Evolutionary conservation across 768 basidiomycete genomes (phyloP), one percentile per base, ranked within the genome.

Genomic region (Royoungia palumana): DNA sequence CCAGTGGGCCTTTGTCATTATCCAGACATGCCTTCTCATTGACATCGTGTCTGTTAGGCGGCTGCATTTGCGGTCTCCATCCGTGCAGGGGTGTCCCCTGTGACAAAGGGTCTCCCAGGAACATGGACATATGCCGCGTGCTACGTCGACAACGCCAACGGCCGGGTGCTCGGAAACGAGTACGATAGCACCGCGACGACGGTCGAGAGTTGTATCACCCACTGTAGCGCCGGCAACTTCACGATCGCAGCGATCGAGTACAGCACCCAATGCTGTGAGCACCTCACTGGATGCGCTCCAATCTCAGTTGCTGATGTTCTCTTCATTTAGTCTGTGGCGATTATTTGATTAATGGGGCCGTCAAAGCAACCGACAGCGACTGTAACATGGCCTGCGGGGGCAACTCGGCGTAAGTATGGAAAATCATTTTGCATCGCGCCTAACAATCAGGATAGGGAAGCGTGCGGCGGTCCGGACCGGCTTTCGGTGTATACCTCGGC

Each of bases 311-410:
- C 54, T 20, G 21, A 2, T 4, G n/a, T 35, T 5, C 16, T 14
- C 16, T 40, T 46, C 20, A 12, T n/a, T 35, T 14, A 87, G 85
- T 82, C 69, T 94, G 91, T 55, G 88, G 87, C 3, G 75, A 89
- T 60, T 67, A 71, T 11, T 69, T 91, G 39, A 70, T 82, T 10
- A 73, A 78, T 22, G 85, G 84, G 10, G 88, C 86, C 1, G 78
- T 75, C 1, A 39, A 58, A 13, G 77, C 75, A 0, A 51, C 70
- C 1, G 75, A 76, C 1, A 65, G 70, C 4, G 74, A 75, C 28
- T 94, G 92, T 61, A 80, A 77, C 62, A 88, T 85, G 85, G 75
- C 73, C 0, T 94, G 92, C 52, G 75, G 75, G 13, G 92, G 89
- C 17, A 83, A 81, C 50, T 32, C 79, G 11, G 72, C 77, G 87